phyloP scores from a whole-genome alignment of 2,329 filamentous ascomycete genomes.

The Dichotomopilus funicola region DNA sequence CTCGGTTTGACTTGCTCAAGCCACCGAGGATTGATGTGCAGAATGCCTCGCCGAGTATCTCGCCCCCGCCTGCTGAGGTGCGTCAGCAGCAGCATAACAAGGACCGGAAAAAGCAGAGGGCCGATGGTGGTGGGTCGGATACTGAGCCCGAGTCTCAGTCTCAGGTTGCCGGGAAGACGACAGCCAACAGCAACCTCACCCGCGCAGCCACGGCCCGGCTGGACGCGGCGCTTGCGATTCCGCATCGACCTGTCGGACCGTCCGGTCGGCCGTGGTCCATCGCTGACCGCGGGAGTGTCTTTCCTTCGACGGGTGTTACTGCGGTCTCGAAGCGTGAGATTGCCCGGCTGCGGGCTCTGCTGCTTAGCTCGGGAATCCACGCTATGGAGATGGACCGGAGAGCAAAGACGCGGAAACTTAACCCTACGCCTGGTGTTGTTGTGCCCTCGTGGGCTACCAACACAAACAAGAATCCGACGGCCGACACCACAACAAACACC shows the following conservation, averaged over 20 bases:
- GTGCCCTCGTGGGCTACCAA: too few species aligned
- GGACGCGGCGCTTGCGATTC: slow-evolving; percentile 27
- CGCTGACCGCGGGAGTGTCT: slow-evolving; percentile 35
- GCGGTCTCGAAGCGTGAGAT: slow-evolving; percentile 65
- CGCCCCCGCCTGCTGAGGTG: slow-evolving; percentile 26
- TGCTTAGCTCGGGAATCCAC: slow-evolving; percentile 83
- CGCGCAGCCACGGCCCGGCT: slow-evolving; percentile 32
- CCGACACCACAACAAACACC: slow-evolving; percentile 7
- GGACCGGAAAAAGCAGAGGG: too few species aligned
- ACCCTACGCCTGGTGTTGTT: slow-evolving; percentile 25
- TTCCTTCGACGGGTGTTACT: slow-evolving; percentile 22
- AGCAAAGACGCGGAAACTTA: slow-evolving; percentile 44
- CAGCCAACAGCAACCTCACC: slow-evolving; percentile 6
- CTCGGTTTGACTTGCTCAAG: slow-evolving; percentile 43
- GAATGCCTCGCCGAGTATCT: slow-evolving; percentile 34
- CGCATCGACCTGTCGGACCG: slow-evolving; percentile 21
- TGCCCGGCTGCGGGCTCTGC: slow-evolving; percentile 67
- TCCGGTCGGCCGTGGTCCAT: slow-evolving; percentile 45
- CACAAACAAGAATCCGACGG: slow-evolving; percentile 18
- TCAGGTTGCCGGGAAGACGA: slow-evolving; percentile 17
- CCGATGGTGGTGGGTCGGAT: slow-evolving; percentile 31
- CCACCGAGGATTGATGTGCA: slow-evolving; percentile 44
- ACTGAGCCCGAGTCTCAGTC: slow-evolving; percentile 30
- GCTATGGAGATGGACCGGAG: slow-evolving; percentile 71
- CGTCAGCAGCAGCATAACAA: slow-evolving; percentile 23